Evolutionary conservation across 2,329 filamentous ascomycete genomes (phyloP).

Genomic region (Pseudodiploospora longispora): DNA sequence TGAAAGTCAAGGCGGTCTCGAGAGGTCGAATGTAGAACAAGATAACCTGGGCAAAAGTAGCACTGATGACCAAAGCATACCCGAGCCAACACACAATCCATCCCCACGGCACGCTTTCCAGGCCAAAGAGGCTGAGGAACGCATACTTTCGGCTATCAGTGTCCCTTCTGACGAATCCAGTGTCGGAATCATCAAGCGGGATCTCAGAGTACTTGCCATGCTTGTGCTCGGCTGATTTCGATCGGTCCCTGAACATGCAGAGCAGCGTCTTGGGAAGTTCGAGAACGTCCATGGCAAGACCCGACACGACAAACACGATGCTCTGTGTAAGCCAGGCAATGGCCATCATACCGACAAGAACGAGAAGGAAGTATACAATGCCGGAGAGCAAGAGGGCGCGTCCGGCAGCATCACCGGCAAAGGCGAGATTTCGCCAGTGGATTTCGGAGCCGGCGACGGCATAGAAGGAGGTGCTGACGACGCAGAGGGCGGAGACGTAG

Average conservation of each 20-base stretch:
- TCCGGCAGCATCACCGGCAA: conserved; percentile 22
- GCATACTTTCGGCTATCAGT: not conserved
- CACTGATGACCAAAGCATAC: conserved; percentile 5
- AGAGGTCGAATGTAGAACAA: conserved; percentile 17
- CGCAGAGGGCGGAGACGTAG: conserved; percentile 7
- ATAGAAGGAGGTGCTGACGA: conserved; percentile 19
- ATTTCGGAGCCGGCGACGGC: conserved; percentile 24
- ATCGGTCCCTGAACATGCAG: not conserved
- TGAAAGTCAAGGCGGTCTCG: conserved; percentile 23
- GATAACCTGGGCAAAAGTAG: conserved; percentile 14
- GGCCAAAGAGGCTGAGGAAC: not conserved
- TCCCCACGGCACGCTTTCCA: not conserved
- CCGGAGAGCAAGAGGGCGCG: conserved; percentile 23
- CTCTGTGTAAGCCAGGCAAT: conserved; percentile 19
- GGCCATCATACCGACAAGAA: conserved; percentile 9
- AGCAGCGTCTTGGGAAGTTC: conserved; percentile 13
- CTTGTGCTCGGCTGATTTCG: not conserved
- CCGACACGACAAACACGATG: conserved; percentile 11
- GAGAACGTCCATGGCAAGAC: conserved; percentile 18
- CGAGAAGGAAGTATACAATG: conserved; percentile 17
- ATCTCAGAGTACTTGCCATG: conserved; percentile 14
- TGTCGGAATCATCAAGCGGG: conserved; percentile 13
- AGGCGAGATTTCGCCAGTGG: conserved; percentile 25
- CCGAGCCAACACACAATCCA: not conserved
- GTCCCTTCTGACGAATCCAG: conserved; percentile 6